Evolutionary conservation across 1,284 basidiomycete species (phyloP).

Genomic region (Inonotus hispidus): DNA sequence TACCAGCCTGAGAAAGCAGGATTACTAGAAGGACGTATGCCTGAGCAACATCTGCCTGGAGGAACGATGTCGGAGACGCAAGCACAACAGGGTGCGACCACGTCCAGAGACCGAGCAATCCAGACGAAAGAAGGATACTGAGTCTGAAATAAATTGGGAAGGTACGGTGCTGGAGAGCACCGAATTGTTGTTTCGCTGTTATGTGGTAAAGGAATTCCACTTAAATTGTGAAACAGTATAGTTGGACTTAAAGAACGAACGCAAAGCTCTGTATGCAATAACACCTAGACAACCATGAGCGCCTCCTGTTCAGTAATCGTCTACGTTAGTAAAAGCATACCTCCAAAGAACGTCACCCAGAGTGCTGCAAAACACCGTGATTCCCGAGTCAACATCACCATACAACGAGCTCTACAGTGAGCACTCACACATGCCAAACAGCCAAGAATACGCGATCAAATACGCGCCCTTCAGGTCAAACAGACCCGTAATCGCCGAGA

Average conservation of each 20-base stretch:
- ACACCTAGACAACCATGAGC: slow-evolving; percentile 35
- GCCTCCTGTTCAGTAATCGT: slow-evolving; percentile 8
- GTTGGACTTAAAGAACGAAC: slow-evolving; percentile 32
- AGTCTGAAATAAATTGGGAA: slow-evolving; percentile 74
- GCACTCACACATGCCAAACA: slow-evolving; percentile 64
- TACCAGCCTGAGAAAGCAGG: slow-evolving; percentile 46
- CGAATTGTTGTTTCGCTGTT: slow-evolving; percentile 66
- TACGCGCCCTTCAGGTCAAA: slow-evolving; percentile 46
- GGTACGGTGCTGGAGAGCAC: slow-evolving; percentile 66
- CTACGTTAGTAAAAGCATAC: slow-evolving; percentile 25
- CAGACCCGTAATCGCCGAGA: slow-evolving; percentile 36
- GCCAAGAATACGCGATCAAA: slow-evolving; percentile 50
- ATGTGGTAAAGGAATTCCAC: background rate
- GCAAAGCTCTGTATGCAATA: slow-evolving; percentile 53
- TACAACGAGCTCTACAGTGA: background rate
- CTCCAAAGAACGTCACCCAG: slow-evolving; percentile 66
- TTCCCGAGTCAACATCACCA: slow-evolving; percentile 2
- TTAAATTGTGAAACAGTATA: background rate
- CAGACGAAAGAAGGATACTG: slow-evolving; percentile 50
- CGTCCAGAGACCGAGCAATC: slow-evolving; percentile 58
- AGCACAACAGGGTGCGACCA: slow-evolving; percentile 59
- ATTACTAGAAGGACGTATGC: slow-evolving; percentile 55
- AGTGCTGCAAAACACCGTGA: slow-evolving; percentile 36
- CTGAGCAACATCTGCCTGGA: slow-evolving; percentile 61
- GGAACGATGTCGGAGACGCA: slow-evolving; percentile 41